These are phyloP conservation scores for Chrysoporthe deuterocubensis DNA, from an alignment of 2,329 filamentous ascomycete genomes.

Conservation along the genomic window DNA sequence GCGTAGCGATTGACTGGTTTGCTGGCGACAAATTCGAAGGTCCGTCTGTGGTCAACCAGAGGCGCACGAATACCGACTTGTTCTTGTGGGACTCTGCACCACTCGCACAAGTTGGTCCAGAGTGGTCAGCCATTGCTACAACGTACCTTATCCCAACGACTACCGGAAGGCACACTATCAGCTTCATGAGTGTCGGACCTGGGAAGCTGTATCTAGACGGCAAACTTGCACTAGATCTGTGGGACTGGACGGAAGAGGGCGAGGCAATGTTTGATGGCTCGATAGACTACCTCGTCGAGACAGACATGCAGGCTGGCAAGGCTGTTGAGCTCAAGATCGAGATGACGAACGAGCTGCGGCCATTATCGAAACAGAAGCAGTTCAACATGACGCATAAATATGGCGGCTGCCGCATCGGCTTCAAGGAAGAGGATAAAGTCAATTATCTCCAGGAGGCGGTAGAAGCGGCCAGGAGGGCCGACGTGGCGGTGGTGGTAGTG, in stretches of 20 bases:
- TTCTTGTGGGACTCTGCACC: slow-evolving; percentile 74
- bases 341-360: slow-evolving; percentile 69
- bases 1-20: slow-evolving; percentile 68
- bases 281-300: slow-evolving; percentile 64
- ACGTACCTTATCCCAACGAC: slow-evolving; percentile 62
- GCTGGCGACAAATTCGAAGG: slow-evolving; percentile 66
- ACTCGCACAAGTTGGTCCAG: slow-evolving; percentile 59
- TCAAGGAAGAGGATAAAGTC: slow-evolving; percentile 66
- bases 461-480: slow-evolving; percentile 62
- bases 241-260: slow-evolving; percentile 71
- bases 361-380: slow-evolving; percentile 60
- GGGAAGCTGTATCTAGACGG: slow-evolving; percentile 65
- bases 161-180: slow-evolving; percentile 66
- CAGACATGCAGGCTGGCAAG: slow-evolving; percentile 62
- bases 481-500: slow-evolving; percentile 70
- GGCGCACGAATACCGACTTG: slow-evolving; percentile 66
- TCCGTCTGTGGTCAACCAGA: slow-evolving; percentile 58
- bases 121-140: slow-evolving; percentile 68
- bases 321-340: slow-evolving; percentile 66
- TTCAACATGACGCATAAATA: slow-evolving; percentile 66
- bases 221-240: slow-evolving; percentile 64
- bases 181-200: slow-evolving; percentile 70
- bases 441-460: slow-evolving; percentile 69
- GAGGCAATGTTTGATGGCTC: slow-evolving; percentile 75
- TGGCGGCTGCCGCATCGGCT: slow-evolving; percentile 73